These are phyloP conservation scores for Penicillium sp. DNA, from an alignment of 2,329 filamentous ascomycete genomes.

Conservation along the genomic window DNA sequence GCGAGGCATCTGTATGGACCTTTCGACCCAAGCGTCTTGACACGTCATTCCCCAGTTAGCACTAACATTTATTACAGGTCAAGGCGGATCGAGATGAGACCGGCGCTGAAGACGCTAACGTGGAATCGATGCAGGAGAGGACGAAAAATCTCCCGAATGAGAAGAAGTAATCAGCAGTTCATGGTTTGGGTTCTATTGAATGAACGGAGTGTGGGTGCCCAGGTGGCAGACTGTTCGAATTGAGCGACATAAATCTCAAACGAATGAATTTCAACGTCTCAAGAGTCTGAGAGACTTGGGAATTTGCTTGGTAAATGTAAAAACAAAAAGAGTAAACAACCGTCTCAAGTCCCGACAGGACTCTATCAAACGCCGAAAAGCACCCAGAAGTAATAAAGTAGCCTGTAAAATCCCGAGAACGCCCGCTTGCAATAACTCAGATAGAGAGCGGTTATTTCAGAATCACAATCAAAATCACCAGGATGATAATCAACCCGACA, in stretches of 20 bases:
- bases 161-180: slow-evolving; percentile 3
- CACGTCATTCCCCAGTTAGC: no score
- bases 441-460: slow-evolving; percentile 56
- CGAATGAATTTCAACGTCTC: not conserved
- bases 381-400: not conserved
- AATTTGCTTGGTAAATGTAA: not conserved
- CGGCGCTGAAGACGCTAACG: slow-evolving; percentile 40
- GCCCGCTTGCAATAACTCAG: slow-evolving; percentile 18
- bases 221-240: not conserved
- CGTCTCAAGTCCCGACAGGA: not conserved
- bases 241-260: not conserved
- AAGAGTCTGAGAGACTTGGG: not conserved
- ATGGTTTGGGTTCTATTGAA: not conserved
- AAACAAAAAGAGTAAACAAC: not conserved
- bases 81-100: slow-evolving; percentile 58
- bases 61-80: slow-evolving; percentile 31
- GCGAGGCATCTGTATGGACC: slow-evolving; percentile 64
- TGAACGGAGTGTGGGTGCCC: not conserved
- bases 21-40: not conserved
- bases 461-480: slow-evolving; percentile 77
- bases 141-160: slow-evolving; percentile 46
- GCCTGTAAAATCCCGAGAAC: slow-evolving; percentile 8
- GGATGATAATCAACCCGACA: slow-evolving; percentile 72
- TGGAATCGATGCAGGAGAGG: slow-evolving; percentile 54
- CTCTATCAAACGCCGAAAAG: not conserved